These are phyloP conservation scores for Zoysia pacifica DNA, from an alignment of 176 grass and related monocot genomes.

Conservation along the genomic window DNA sequence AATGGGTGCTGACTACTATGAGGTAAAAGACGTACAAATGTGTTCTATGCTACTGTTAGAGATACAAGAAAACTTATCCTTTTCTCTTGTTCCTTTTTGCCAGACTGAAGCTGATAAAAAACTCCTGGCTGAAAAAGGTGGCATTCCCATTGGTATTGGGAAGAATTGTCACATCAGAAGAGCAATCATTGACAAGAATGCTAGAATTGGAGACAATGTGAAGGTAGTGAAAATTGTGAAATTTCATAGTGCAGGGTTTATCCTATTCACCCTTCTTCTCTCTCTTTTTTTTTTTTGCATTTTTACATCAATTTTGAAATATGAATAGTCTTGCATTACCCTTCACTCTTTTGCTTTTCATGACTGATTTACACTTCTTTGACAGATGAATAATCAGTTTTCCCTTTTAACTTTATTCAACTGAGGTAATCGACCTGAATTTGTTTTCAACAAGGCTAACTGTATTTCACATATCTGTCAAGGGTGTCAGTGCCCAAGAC, in stretches of 20 bases:
- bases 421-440: background rate
- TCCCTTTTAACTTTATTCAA: constrained; percentile 1
- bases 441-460: background rate
- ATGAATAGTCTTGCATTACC: background rate
- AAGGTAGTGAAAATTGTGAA: constrained; percentile 43
- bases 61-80: constrained; percentile 20
- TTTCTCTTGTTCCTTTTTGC: constrained; percentile 13
- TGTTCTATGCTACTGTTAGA: constrained; percentile 26
- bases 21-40: constrained; percentile 56
- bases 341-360: constrained; percentile 4
- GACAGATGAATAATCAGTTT: background rate
- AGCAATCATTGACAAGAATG: constrained; percentile 99
- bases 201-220: constrained; percentile 95
- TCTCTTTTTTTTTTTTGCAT: background rate
- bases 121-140: constrained; percentile 62
- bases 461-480: constrained; percentile 1
- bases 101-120: constrained; percentile 91
- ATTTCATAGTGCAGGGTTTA: background rate
- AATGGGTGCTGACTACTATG: constrained; percentile 99
- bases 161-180: constrained; percentile 82
- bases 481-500: too few species aligned
- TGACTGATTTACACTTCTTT: background rate
- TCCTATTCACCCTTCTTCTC: background rate
- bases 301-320: background rate
- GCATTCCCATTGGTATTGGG: constrained; percentile 90